These are phyloP conservation scores for Saccharum hybrid DNA, from an alignment of 202 grass and related monocot genomes.

Conservation along the genomic window DNA sequence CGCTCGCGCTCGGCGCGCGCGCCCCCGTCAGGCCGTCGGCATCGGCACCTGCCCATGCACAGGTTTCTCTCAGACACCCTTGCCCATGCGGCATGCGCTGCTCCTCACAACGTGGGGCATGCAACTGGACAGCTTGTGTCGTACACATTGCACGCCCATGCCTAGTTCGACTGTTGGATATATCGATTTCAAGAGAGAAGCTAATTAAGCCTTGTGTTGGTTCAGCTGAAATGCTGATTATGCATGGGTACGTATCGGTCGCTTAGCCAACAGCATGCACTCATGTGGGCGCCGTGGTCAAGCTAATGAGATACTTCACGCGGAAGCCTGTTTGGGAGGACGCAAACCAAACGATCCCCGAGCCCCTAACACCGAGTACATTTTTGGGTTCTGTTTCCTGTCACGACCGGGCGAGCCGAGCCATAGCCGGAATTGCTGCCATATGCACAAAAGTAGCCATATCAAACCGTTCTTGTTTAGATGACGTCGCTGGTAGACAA, in stretches of 20 bases:
- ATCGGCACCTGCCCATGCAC: too few species aligned
- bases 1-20: too few species aligned
- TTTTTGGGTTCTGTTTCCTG: slow-evolving; percentile 5
- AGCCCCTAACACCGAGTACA: background rate
- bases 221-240: background rate
- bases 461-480: background rate
- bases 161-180: too few species aligned
- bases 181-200: too few species aligned
- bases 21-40: too few species aligned
- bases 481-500: slow-evolving; percentile 29
- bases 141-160: too few species aligned
- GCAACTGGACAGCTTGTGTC: too few species aligned
- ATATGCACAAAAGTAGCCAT: background rate
- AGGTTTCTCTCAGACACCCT: too few species aligned
- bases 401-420: background rate
- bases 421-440: background rate
- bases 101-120: too few species aligned
- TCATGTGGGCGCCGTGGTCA: background rate
- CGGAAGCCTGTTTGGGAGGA: background rate
- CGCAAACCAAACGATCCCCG: background rate
- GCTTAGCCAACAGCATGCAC: background rate
- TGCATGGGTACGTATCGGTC: background rate
- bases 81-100: too few species aligned
- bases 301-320: background rate
- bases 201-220: background rate